A percentile compares a stretch with the other conserved stretches of the same genome.
Evolutionary conservation across 768 basidiomycete species (phyloP).

Genomic region (Amanita rubescens): DNA sequence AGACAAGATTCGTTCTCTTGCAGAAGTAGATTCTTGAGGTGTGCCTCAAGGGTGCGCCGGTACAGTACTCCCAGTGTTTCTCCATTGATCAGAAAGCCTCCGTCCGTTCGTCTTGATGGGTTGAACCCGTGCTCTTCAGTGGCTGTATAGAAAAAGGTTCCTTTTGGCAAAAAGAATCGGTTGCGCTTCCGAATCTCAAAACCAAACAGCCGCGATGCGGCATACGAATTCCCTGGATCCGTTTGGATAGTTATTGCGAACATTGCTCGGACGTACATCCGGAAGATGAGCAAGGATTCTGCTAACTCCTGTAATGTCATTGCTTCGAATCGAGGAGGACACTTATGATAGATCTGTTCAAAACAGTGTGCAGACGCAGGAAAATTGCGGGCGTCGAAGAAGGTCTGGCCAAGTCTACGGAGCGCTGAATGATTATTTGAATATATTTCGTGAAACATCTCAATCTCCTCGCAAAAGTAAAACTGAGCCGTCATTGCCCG

Average conservation of each 20-base stretch:
- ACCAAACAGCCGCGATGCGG: not conserved
- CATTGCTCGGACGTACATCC: not conserved
- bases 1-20: conserved; percentile 30
- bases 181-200: not conserved
- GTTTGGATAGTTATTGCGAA: not conserved
- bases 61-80: conserved; percentile 9
- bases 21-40: conserved; percentile 21
- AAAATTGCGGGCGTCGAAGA: conserved; percentile 14
- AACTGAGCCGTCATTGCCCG: not conserved
- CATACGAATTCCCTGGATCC: not conserved
- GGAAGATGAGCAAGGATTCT: conserved; percentile 13
- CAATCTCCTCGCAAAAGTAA: conserved; percentile 10
- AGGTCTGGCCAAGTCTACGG: conserved; percentile 12
- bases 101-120: not conserved
- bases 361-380: conserved; percentile 11
- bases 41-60: conserved; percentile 15
- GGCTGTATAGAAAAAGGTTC: not conserved
- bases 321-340: not conserved
- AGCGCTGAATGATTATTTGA: not conserved
- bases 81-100: not conserved
- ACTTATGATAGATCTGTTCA: not conserved
- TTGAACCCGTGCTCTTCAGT: not conserved
- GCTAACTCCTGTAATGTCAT: conserved; percentile 8
- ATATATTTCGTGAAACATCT: conserved; percentile 14
- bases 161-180: not conserved